Percentiles rank a stretch among this genome's conserved stretches.
phyloP scores from a whole-genome alignment of 306 rosid species.

The Gynostemma pentaphyllum region DNA sequence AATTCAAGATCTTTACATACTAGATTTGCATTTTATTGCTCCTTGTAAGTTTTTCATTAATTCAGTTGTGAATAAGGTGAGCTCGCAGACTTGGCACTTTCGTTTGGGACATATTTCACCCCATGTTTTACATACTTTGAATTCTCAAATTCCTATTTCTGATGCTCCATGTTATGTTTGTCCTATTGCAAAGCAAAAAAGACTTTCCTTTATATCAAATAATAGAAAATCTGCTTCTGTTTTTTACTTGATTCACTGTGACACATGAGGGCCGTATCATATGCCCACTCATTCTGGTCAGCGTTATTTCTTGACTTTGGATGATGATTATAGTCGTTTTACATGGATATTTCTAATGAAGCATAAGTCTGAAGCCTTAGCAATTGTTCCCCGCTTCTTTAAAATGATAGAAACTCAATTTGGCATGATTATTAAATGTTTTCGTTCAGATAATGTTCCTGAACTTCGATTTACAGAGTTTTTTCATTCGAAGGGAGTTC shows the following conservation, averaged over 20 bases:
- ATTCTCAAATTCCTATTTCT: no score
- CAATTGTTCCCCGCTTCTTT: background rate
- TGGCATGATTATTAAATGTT: background rate
- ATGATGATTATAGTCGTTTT: background rate
- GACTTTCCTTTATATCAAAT: no score
- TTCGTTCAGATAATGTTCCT: background rate
- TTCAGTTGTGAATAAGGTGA: no score
- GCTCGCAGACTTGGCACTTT: no score
- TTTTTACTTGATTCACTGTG: no score
- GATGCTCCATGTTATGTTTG: background rate
- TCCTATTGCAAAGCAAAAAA: background rate
- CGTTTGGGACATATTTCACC: no score
- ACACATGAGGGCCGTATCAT: background rate
- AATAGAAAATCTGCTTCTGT: no score
- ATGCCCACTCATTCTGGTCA: background rate
- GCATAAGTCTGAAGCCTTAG: background rate
- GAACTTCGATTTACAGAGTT: background rate
- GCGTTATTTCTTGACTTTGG: background rate
- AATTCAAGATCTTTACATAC: no score
- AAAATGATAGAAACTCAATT: background rate
- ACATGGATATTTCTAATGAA: background rate
- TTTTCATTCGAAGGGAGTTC: background rate
- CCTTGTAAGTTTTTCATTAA: no score
- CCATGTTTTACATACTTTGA: no score
- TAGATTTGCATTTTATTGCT: no score